A percentile compares a stretch with the other conserved stretches of the same genome.
Conservation (phyloP, 2,329 filamentous ascomycete genomes). For the Alternaria solani region DNA sequence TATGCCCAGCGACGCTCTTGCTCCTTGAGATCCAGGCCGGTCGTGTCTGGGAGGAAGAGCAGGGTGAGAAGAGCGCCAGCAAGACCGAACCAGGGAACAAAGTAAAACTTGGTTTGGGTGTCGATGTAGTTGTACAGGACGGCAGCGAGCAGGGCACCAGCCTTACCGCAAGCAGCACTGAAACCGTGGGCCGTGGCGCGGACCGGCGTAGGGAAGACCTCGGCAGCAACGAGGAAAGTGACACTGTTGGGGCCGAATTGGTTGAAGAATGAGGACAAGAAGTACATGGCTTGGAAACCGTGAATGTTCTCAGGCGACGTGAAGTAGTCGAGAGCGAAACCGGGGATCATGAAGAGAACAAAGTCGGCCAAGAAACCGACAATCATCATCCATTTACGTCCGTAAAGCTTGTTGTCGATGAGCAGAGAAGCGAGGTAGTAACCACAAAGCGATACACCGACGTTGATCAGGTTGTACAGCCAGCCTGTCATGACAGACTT, state of each 20-base stretch:
- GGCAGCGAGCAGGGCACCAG: conserved; percentile 84
- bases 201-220: conserved; percentile 94
- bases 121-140: conserved; percentile 96
- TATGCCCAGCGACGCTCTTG: conserved; percentile 93
- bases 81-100: conserved; percentile 95
- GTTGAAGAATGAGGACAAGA: conserved; percentile 97
- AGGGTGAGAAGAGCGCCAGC: conserved; percentile 82
- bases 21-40: conserved; percentile 94
- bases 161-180: conserved; percentile 89
- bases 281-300: conserved; percentile 98
- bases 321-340: conserved; percentile 88
- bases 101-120: conserved; percentile 83
- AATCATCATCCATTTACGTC: conserved; percentile 95
- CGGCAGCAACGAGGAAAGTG: conserved; percentile 93
- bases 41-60: conserved; percentile 94
- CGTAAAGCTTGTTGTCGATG: conserved; percentile 96
- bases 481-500: conserved; percentile 83
- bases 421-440: conserved; percentile 91
- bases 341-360: conserved; percentile 90
- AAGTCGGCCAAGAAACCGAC: conserved; percentile 93
- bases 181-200: conserved; percentile 94
- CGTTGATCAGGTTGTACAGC: conserved; percentile 93
- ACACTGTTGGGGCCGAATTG: conserved; percentile 97
- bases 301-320: conserved; percentile 74
- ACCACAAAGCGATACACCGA: conserved; percentile 82